Conservation (phyloP, 108 stramenopile genomes). For the Skeletonema menzelii region DNA sequence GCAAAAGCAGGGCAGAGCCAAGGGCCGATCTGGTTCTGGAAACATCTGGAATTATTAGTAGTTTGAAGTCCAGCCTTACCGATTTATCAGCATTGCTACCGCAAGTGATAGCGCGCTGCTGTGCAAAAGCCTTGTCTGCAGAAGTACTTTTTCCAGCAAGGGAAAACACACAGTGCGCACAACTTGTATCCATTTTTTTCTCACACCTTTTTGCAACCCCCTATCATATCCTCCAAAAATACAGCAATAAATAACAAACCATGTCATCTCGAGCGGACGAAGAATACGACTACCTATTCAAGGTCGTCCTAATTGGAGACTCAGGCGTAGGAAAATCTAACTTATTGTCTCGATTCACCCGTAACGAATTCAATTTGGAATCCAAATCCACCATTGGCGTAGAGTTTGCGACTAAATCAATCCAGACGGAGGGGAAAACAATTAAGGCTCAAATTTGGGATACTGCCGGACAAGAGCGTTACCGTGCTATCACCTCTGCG, state of each 20-base stretch:
- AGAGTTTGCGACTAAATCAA: constrained; percentile 97
- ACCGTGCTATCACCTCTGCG: constrained; percentile 96
- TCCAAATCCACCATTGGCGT: constrained; percentile 98
- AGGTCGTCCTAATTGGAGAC: constrained; percentile 90
- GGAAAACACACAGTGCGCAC: not conserved
- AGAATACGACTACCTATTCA: constrained; percentile 98
- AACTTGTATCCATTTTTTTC: not conserved
- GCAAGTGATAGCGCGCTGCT: not conserved
- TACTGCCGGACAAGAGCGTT: constrained; percentile 98
- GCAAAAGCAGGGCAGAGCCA: not conserved
- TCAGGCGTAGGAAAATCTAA: constrained; percentile 97
- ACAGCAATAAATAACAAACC: not conserved
- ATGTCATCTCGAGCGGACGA: constrained; percentile 87
- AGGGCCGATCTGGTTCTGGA: not conserved
- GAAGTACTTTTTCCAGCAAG: not conserved
- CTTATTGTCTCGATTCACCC: constrained; percentile 95
- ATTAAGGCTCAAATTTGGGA: constrained; percentile 99
- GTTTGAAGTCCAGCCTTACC: not conserved
- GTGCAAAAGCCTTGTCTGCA: not conserved
- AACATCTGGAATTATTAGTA: not conserved
- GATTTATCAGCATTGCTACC: not conserved
- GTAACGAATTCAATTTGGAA: constrained; percentile 99
- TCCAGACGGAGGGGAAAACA: constrained; percentile 92
- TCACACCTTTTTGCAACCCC: not conserved
- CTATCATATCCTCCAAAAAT: not conserved